phyloP scores from a whole-genome alignment of 2,329 filamentous ascomycete species.

The Colletotrichum lentis region DNA sequence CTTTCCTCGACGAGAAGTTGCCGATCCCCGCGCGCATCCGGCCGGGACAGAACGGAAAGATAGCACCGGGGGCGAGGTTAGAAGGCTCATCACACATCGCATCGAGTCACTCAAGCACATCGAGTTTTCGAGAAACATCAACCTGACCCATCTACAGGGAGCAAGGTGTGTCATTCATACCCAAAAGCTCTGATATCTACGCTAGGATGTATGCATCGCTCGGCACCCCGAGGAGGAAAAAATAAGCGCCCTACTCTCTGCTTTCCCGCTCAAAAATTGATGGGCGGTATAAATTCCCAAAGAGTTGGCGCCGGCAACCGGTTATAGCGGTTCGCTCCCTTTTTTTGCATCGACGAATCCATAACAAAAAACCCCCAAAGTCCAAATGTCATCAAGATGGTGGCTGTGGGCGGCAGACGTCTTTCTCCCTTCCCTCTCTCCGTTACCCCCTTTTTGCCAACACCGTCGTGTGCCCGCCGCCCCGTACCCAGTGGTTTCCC shows the following conservation, averaged over 20 bases:
- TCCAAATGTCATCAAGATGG: slow-evolving; percentile 25
- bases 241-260: neutral
- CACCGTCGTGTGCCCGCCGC: slow-evolving; percentile 3
- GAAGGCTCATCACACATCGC: neutral
- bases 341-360: slow-evolving; percentile 20
- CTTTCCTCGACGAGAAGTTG: too few species aligned
- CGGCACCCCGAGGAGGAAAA: neutral
- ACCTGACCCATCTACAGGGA: neutral
- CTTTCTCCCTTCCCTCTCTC: neutral
- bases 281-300: slow-evolving; percentile 8
- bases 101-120: neutral
- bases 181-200: slow-evolving; percentile 2
- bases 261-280: neutral
- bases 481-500: slow-evolving; percentile 23
- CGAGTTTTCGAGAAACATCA: neutral
- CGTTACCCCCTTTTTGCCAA: neutral
- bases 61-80: neutral
- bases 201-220: slow-evolving; percentile 11
- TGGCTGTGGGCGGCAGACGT: slow-evolving; percentile 1
- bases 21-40: too few species aligned
- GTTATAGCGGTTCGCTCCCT: slow-evolving; percentile 16
- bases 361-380: slow-evolving; percentile 20
- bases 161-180: slow-evolving; percentile 2
- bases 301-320: slow-evolving; percentile 22
- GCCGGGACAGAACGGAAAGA: too few species aligned